Evolutionary conservation across 495 filamentous ascomycete genomes (phyloP).

Genomic region (Letharia lupina): DNA sequence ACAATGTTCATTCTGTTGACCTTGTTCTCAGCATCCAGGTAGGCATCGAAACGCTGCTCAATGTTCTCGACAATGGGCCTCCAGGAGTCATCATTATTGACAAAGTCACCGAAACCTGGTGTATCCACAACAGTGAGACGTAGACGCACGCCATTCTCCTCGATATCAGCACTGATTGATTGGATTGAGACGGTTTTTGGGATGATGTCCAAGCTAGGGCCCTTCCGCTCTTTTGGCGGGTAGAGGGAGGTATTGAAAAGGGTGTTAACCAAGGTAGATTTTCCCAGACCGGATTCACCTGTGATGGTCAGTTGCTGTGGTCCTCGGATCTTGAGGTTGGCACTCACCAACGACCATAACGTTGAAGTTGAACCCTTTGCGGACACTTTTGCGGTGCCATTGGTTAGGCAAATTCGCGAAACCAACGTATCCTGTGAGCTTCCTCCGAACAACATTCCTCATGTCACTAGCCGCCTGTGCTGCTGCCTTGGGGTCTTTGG

Average conservation of each 20-base stretch:
- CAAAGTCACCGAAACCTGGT: constrained; percentile 96
- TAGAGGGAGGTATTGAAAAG: constrained; percentile 99
- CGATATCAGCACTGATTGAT: constrained; percentile 96
- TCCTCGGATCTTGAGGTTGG: constrained; percentile 25
- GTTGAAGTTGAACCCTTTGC: constrained; percentile 99
- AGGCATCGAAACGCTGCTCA: constrained; percentile 95
- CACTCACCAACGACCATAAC: constrained; percentile 97
- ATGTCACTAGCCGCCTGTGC: constrained; percentile 73
- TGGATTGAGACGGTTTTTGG: constrained; percentile 99
- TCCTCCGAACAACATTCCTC: constrained; percentile 96
- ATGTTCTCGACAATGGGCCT: constrained; percentile 98
- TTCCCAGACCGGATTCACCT: constrained; percentile 99
- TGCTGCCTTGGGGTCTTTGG: constrained; percentile 76
- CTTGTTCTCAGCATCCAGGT: constrained; percentile 98
- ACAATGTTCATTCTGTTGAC: constrained; percentile 99
- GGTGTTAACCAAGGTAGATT: constrained; percentile 98
- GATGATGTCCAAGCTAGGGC: constrained; percentile 92
- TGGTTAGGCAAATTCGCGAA: constrained; percentile 99
- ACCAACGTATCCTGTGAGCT: constrained; percentile 95
- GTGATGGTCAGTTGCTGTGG: constrained; percentile 23
- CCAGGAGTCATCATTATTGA: constrained; percentile 99
- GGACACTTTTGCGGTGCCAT: constrained; percentile 99
- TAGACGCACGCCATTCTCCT: constrained; percentile 97
- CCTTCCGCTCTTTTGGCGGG: constrained; percentile 95
- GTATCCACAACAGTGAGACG: constrained; percentile 96